These are phyloP conservation scores for Epichloe typhina DNA, from an alignment of 2,329 filamentous ascomycete species.

Conservation along the genomic window DNA sequence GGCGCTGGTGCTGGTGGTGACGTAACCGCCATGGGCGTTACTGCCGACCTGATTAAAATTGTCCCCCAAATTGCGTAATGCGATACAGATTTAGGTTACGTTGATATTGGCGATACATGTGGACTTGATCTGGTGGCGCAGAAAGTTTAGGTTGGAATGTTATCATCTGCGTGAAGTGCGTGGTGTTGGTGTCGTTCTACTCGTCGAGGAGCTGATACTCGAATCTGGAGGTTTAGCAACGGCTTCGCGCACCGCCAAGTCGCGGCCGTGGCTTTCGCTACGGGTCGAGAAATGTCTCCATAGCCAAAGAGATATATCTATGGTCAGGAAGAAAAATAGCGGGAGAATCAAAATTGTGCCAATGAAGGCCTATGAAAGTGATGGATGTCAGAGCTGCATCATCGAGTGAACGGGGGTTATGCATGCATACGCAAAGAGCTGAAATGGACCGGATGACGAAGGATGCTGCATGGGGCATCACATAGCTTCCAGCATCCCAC, in stretches of 20 bases:
- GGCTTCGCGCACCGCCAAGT: not conserved
- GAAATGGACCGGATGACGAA: slow-evolving; percentile 24
- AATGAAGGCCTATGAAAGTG: slow-evolving; percentile 24
- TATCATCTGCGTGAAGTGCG: slow-evolving; percentile 4
- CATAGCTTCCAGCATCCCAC: slow-evolving; percentile 14
- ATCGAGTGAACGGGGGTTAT: not conserved
- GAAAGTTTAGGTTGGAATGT: not conserved
- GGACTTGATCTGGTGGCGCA: not conserved
- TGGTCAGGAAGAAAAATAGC: slow-evolving; percentile 31
- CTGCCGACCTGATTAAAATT: slow-evolving; percentile 85
- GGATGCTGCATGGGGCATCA: slow-evolving; percentile 17
- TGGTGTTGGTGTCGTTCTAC: slow-evolving; percentile 1
- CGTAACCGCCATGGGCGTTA: slow-evolving; percentile 95
- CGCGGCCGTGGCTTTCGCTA: slow-evolving; percentile 4
- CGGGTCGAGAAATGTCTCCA: slow-evolving; percentile 28
- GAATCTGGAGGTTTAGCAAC: not conserved
- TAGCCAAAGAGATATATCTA: slow-evolving; percentile 40
- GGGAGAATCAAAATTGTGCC: slow-evolving; percentile 34
- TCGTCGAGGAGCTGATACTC: not conserved
- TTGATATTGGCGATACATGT: not conserved
- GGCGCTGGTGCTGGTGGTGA: slow-evolving; percentile 89
- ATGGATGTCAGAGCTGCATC: slow-evolving; percentile 4
- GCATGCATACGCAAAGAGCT: slow-evolving; percentile 22
- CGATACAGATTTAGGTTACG: not conserved
- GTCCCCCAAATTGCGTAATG: slow-evolving; percentile 50